Evolutionary conservation across 1,139 yeast genomes (phyloP), one percentile per base, ranked within the genome.

Genomic region (Blastobotrys ciferrii): DNA sequence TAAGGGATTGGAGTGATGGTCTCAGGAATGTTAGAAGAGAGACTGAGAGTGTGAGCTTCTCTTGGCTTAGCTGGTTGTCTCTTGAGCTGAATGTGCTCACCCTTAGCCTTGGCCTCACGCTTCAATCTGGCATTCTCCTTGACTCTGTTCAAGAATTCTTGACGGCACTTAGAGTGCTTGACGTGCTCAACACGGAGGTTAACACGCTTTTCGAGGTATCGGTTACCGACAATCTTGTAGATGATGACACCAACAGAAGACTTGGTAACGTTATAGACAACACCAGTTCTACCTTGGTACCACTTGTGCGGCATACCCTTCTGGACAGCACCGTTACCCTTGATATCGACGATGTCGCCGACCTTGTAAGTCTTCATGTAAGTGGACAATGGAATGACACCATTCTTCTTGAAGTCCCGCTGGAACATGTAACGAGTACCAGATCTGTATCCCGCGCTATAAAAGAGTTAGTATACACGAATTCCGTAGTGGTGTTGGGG

Each of bases 281-380:
- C 88, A 84, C 98, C 98, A 64, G 98, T 92, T 86, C 89, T 92
- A 79, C 98, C 98, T 82, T 91, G 97, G 96, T 92, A 92, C 86
- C 82, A 91, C 82, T 92, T 92, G 89, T 88, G 96, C 75, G 98
- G 98, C 97, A 92, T 89, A 87, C 98, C 98, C 84, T 91, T 89
- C 77, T 92, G 98, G 81, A 91, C 82, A 66, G 98, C 82, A 55
- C 96, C 97, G 76, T 92, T 92, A 77, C 95, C 98, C 81, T 88
- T 91, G 81, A 92, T 91, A 78, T 92, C 98, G 72, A 92, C 98
- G 70, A 92, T 91, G 78, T 92, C 98, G 72, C 98, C 98, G 69
- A 92, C 97, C 78, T 82, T 88, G 95, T 92, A 92, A 73, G 82
- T 78, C 86, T 87, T 89, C 82, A 92, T 79, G 94, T 91, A 92